Evolutionary conservation across 163 green algal species (phyloP).

Genomic region (Trebouxia gelatinosa): DNA sequence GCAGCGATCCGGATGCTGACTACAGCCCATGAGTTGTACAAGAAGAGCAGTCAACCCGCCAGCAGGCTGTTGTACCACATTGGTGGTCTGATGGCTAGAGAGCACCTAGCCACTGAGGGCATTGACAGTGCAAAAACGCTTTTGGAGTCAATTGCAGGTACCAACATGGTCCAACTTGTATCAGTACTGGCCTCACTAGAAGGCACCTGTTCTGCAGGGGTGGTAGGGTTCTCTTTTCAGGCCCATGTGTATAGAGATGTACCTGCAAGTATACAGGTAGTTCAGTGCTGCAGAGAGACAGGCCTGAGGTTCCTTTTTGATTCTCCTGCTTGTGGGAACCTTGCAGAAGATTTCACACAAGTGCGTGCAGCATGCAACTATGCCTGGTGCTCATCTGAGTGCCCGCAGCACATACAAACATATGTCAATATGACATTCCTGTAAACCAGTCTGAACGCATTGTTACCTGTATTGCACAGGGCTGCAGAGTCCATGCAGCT

Average conservation of each 20-base stretch:
- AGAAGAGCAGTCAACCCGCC: not conserved
- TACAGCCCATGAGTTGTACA: slow-evolving; percentile 49
- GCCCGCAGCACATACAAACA: not conserved
- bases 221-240: not conserved
- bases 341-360: too few relatives aligned
- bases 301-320: too few relatives aligned
- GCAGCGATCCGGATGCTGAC: slow-evolving; percentile 45
- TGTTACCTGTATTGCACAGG: not conserved
- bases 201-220: not conserved
- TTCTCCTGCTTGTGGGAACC: not conserved
- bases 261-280: not conserved
- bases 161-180: too few relatives aligned
- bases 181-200: too few relatives aligned
- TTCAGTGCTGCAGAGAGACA: not conserved
- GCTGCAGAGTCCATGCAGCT: not conserved
- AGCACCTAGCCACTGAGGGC: slow-evolving; percentile 65
- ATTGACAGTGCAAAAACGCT: slow-evolving; percentile 55
- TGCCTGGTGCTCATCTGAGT: too few relatives aligned
- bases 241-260: not conserved
- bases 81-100: slow-evolving; percentile 42
- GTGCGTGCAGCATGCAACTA: too few relatives aligned
- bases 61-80: slow-evolving; percentile 28
- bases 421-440: not conserved
- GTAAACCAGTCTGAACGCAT: not conserved
- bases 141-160: slow-evolving; percentile 58